Base-by-base conservation (phyloP, 2,329 filamentous ascomycete species). In the Aspergillus floridensis region DNA sequence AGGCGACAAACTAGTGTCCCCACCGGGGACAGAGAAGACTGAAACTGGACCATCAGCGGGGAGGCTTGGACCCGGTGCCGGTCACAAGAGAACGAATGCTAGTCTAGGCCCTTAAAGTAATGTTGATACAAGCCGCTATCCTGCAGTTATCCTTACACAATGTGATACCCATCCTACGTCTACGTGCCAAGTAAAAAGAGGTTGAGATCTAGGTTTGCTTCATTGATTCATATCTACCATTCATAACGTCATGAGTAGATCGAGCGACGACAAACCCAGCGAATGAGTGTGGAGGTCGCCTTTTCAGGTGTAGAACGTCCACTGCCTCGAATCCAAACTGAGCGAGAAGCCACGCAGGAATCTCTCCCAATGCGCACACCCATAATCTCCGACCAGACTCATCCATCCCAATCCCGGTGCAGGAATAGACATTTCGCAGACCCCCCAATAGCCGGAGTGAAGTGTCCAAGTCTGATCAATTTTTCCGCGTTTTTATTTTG, bases 1-100 rank as follows among this genome's bases (percentile, higher is more conserved):
- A 16, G 77, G 83, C 46, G 85, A 81, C 4, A 63, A 63, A 49
- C 64, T 79, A 51, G 63, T 77, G n/a, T 59, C 65, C 53, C 74
- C 76, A 14, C 63, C 63, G n/a, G 69, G 67, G 22, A 31, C 52
- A 10, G 32, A 53, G n/a, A 56, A 60, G 4, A 57, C 56, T 47
- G 50, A 52, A 10, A 21, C 56, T 31, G 59, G 56, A 16, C 38
- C 51, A 14, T 49, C 51, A 16, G 52, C 59, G 49, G 47, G 56
- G 55, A 62, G 52, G 35, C 62, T 70, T 26, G 65, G 68, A 11
- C 53, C 47, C 19, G 67, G 66, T 31, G 66, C 67, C 8, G 71
- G 70, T 16, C 59, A 65, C 46, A 73, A 74, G 59, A 69, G 68
- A 50, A 66, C 68, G 24, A 60, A 57, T 31, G 41, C 55, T 16